Percentiles rank a stretch among this genome's conserved stretches.
Conservation (phyloP, 106 monocot genomes). For the Dactylorhiza incarnata region DNA sequence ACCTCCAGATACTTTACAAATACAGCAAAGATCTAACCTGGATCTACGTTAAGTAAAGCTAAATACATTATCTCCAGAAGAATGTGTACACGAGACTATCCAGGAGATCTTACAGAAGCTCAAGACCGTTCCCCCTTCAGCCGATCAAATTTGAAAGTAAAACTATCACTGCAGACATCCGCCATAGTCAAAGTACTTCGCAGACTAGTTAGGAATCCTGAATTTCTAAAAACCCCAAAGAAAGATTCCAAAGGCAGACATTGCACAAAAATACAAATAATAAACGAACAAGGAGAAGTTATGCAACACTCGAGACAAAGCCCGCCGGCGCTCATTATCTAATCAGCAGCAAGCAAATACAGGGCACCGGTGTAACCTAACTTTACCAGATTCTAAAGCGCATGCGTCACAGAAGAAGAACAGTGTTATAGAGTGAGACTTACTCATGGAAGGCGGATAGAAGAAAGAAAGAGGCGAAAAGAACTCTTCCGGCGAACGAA, state of each 20-base stretch:
- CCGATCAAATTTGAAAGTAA: neutral
- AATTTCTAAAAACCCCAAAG: neutral
- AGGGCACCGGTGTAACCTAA: neutral
- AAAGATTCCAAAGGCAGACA: neutral
- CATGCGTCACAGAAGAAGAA: neutral
- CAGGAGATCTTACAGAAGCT: neutral
- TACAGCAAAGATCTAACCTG: neutral
- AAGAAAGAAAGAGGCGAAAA: conserved; percentile 48
- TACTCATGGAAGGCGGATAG: conserved; percentile 48
- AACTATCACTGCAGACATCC: neutral
- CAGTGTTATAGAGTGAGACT: neutral
- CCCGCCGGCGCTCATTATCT: neutral
- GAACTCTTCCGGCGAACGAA: conserved; percentile 39
- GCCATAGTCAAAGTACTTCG: neutral
- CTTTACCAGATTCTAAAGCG: neutral
- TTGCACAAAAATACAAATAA: neutral
- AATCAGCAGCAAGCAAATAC: neutral
- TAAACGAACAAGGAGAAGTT: neutral
- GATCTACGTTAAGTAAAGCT: neutral
- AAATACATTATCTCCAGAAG: neutral
- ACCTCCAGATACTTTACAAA: neutral
- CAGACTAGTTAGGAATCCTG: neutral
- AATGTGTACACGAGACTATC: neutral
- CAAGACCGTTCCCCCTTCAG: neutral
- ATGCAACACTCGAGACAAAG: neutral